These are phyloP conservation scores for Termitomyces sp. DNA, from an alignment of 768 basidiomycete genomes.

Conservation along the genomic window DNA sequence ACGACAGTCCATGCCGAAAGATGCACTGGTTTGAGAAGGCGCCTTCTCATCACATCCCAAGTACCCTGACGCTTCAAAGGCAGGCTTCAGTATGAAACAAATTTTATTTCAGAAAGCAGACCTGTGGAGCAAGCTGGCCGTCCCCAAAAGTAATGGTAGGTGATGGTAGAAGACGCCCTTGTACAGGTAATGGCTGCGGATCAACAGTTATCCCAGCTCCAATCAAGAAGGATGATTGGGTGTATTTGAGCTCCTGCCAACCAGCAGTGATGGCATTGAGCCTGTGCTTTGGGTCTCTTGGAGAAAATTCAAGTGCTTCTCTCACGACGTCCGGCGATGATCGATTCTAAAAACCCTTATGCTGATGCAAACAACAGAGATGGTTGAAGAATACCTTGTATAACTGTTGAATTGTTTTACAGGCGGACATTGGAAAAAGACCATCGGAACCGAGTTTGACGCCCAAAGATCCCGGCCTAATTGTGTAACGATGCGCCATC, in stretches of 20 bases:
- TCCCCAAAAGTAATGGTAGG: constrained; percentile 26
- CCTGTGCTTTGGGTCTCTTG: constrained; percentile 18
- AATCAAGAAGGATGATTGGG: constrained; percentile 32
- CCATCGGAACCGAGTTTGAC: constrained; percentile 20
- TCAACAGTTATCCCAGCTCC: constrained; percentile 33
- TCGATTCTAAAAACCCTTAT: constrained; percentile 17
- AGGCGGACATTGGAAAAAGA: constrained; percentile 23
- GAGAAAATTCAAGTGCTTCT: constrained; percentile 23
- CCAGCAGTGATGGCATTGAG: constrained; percentile 19
- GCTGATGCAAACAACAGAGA: not conserved
- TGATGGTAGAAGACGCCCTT: constrained; percentile 28
- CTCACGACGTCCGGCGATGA: constrained; percentile 24
- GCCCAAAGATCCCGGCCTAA: constrained; percentile 20
- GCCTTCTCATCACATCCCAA: constrained; percentile 28
- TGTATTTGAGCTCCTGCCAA: constrained; percentile 29
- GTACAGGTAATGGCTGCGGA: constrained; percentile 22
- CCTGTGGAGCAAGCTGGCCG: constrained; percentile 7
- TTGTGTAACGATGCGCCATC: constrained; percentile 13
- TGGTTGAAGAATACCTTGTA: constrained; percentile 17
- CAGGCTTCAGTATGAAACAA: not conserved
- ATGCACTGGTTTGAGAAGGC: constrained; percentile 12
- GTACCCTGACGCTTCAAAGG: constrained; percentile 17
- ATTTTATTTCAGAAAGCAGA: not conserved
- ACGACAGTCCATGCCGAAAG: constrained; percentile 18
- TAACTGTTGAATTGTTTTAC: constrained; percentile 22